Evolutionary conservation across 2,329 filamentous ascomycete species (phyloP), one percentile per base, ranked within the genome.

Genomic region (Colletotrichum sidae): DNA sequence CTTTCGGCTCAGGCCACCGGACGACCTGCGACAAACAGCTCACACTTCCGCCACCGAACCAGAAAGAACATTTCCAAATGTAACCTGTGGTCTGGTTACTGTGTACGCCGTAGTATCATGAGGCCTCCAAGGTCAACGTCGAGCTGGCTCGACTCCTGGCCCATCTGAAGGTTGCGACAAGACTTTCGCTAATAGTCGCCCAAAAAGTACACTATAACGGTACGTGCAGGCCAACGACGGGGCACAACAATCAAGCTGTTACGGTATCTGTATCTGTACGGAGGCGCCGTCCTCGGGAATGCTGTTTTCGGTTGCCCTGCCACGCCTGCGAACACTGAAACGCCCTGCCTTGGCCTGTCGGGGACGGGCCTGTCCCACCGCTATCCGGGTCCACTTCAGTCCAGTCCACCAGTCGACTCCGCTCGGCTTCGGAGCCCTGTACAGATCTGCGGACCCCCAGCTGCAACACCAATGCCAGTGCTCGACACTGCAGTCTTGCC

Each of bases 1-100:
- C 12, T 34, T 66, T 66, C 63, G 47, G 52, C 53, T 66, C 41
- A 63, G 25, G 46, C 41, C 13, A 66, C 53, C 47, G 41, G 63
- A 66, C 17, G 63, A 57, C 53, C 25, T 63, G 63, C 63, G 53
- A 63, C 63, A 66, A 57, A 66, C 46, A 57, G 52, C 47, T 63
- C 53, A 47, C 53, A 47, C 59, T 63, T 15, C 15, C 33, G 35
- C 25, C 4, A 25, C 25, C 25, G 25, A 25, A 10, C 25, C 51
- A 60, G 35, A 35, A 25, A 34, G 10, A 25, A 39, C 12, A 25
- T 5, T 25, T 25, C 25, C 25, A 25, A 25, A 25, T 25, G 25
- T 5, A 25, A 25, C 4, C 4, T 5, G 25, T 25, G 25, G 25
- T 25, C 25, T 25, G 25, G 25, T 5, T 25, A 25, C 25, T 25